phyloP scores from a whole-genome alignment of 2,329 filamentous ascomycete species.

The Paracamarosporium sp. region DNA sequence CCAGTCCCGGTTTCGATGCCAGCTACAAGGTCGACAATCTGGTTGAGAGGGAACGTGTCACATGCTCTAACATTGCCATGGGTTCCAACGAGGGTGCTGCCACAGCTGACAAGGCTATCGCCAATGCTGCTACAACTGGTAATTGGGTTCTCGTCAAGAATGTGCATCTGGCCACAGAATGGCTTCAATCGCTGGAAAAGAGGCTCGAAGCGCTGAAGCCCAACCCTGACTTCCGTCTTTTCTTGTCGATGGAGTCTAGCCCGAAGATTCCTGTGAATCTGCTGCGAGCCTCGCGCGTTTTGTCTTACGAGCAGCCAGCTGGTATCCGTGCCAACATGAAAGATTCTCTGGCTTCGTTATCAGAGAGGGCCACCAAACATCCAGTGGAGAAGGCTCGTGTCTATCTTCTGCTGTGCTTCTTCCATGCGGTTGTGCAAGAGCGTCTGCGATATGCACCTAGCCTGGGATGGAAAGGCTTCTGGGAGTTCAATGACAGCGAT shows the following conservation, averaged over 20 bases:
- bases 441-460: slow-evolving; percentile 91
- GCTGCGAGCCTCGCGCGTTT: slow-evolving; percentile 86
- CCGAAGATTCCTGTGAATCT: slow-evolving; percentile 97
- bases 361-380: slow-evolving; percentile 75
- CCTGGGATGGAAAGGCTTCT: slow-evolving; percentile 97
- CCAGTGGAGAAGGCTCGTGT: slow-evolving; percentile 90
- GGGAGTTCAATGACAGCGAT: slow-evolving; percentile 99
- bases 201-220: slow-evolving; percentile 94
- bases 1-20: slow-evolving; percentile 95
- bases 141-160: slow-evolving; percentile 99
- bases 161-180: slow-evolving; percentile 92
- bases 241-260: slow-evolving; percentile 97
- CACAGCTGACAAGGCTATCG: slow-evolving; percentile 94
- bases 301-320: slow-evolving; percentile 98
- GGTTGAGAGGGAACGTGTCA: slow-evolving; percentile 81
- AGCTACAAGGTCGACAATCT: slow-evolving; percentile 98
- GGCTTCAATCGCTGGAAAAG: slow-evolving; percentile 97
- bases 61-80: slow-evolving; percentile 98
- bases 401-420: slow-evolving; percentile 89
- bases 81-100: slow-evolving; percentile 93
- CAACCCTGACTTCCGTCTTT: slow-evolving; percentile 89
- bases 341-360: slow-evolving; percentile 87
- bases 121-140: slow-evolving; percentile 86
- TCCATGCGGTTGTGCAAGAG: slow-evolving; percentile 96
- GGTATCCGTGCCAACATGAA: slow-evolving; percentile 98